phyloP scores from a whole-genome alignment of 768 basidiomycete species.

The Russula dissimulans region DNA sequence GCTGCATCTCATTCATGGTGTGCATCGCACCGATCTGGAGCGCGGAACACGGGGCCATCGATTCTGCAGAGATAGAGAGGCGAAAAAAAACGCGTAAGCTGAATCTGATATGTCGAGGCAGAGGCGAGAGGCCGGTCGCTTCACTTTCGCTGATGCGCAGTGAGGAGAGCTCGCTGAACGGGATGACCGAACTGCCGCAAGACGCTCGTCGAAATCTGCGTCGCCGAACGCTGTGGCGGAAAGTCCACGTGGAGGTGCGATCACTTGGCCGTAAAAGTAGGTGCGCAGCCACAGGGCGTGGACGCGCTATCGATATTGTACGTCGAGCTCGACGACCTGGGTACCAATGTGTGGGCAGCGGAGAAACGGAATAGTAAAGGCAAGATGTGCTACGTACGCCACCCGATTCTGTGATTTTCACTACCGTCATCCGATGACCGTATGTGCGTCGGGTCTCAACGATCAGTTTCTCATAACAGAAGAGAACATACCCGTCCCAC shows the following conservation, averaged over 20 bases:
- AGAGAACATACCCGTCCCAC: conserved; percentile 42
- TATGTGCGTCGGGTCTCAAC: conserved; percentile 90
- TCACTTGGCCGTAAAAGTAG: conserved; percentile 87
- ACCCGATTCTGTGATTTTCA: conserved; percentile 94
- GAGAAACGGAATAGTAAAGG: neutral
- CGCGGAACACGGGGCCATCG: conserved; percentile 91
- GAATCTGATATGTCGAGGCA: too few relatives aligned
- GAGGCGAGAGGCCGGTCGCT: neutral
- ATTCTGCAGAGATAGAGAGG: conserved; percentile 40
- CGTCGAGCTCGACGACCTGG: conserved; percentile 88
- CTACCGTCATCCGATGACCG: conserved; percentile 57
- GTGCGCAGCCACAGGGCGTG: conserved; percentile 73
- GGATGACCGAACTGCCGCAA: conserved; percentile 79
- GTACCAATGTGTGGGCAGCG: neutral
- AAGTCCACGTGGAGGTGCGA: conserved; percentile 53
- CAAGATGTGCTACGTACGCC: conserved; percentile 48
- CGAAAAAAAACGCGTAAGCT: neutral
- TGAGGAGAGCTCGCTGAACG: conserved; percentile 73
- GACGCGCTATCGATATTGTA: conserved; percentile 64
- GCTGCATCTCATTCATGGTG: conserved; percentile 83
- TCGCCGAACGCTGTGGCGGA: conserved; percentile 55
- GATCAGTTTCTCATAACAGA: conserved; percentile 93
- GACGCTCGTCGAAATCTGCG: conserved; percentile 58
- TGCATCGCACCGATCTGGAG: conserved; percentile 93
- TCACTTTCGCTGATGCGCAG: conserved; percentile 86